Evolutionary conservation across 2,329 filamentous ascomycete genomes (phyloP), one percentile per base, ranked within the genome.

Genomic region (Iodosphaeria phyllophila): DNA sequence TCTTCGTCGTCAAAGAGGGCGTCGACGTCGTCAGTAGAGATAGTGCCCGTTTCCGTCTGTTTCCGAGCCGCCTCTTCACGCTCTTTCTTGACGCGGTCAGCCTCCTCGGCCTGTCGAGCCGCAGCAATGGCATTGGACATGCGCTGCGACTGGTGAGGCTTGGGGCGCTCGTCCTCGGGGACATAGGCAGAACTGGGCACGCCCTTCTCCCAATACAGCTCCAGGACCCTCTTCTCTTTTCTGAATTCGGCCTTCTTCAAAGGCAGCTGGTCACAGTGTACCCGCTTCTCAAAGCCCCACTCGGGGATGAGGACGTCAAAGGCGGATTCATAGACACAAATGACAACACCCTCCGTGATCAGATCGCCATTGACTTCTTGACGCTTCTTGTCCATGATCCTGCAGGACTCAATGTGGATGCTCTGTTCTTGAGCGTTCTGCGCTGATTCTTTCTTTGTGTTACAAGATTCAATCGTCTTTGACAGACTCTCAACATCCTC

Each of bases 191-290:
- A 93, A 33, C 84, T 95, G 15, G 86, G 82, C 6, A 95, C 83
- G 23, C 89, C 89, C 67, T 95, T 98, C 71, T 98, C 89, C 89
- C 89, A 98, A 62, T 93, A 98, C 10, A 98, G 66, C 54, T 98
- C 89, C 23, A 98, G 64, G 16, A 95, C 70, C 28, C 89, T 73
- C 56, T 84, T 80, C 47, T 92, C 83, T 63, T 95, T 95, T 51
- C 91, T 74, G 54, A 89, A 98, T 47, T 98, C 89, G n/a, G 89
- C 89, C 63, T 98, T 98, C 67, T 95, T 86, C 38, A 98, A 59
- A 16, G 89, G 89, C 46, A 98, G 63, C 58, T 98, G 89, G 45
- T 98, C 89, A 47, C 89, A 98, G 54, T 98, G 89, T 26, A 98
- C 89, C 35, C 89, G 80, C 70, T 98, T 98, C 61, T 98, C 89